Conservation (phyloP, 2,329 filamentous ascomycete genomes). For the Didymella pomorum region DNA sequence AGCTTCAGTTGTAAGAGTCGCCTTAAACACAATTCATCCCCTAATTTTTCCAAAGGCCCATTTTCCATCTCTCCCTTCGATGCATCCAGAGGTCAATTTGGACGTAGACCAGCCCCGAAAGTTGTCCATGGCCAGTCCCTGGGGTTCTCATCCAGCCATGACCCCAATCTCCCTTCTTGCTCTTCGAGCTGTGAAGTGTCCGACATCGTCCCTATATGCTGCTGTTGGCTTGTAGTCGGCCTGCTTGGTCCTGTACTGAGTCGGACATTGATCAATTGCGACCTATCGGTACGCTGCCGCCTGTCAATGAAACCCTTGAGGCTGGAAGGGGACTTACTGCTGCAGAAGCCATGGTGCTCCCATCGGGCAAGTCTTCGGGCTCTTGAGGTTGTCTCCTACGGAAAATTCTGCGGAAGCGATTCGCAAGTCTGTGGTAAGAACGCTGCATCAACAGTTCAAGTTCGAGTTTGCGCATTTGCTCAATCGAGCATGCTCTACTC, state of each 20-base stretch:
- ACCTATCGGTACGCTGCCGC: background rate
- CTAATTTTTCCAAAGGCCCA: too few species aligned
- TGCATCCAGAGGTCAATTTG: too few species aligned
- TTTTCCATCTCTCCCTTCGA: too few species aligned
- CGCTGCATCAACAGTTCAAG: background rate
- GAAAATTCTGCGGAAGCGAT: background rate
- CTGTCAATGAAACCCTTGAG: background rate
- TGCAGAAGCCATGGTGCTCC: background rate
- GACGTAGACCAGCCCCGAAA: too few species aligned
- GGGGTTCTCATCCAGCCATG: slow-evolving; percentile 22
- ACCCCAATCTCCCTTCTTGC: slow-evolving; percentile 4
- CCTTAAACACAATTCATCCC: too few species aligned
- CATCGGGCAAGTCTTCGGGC: background rate
- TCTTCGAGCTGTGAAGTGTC: background rate
- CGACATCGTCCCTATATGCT: background rate
- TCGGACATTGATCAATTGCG: slow-evolving; percentile 4
- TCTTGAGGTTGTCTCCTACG: background rate
- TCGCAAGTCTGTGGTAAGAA: background rate
- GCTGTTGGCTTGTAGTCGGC: background rate
- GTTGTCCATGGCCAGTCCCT: too few species aligned
- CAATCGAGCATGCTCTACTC: background rate
- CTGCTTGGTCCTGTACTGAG: background rate
- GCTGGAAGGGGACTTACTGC: background rate
- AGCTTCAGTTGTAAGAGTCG: too few species aligned
- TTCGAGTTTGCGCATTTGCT: background rate